Conservation (phyloP, 1,284 basidiomycete species). For the Cutaneotrichosporon spelunceum region DNA sequence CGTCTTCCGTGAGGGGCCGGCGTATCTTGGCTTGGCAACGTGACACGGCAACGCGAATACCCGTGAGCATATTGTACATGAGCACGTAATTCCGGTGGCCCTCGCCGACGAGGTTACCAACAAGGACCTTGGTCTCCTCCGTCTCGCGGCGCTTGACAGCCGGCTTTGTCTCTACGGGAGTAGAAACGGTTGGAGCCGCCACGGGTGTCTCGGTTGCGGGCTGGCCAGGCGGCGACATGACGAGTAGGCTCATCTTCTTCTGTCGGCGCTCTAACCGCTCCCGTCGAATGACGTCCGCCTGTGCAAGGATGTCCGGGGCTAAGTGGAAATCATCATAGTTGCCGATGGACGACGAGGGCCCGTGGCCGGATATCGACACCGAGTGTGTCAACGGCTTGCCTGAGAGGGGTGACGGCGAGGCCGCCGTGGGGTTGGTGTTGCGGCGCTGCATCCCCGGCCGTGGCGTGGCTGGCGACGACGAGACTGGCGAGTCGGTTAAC, state of each 20-base stretch:
- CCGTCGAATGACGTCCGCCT: constrained; percentile 74
- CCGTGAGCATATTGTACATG: constrained; percentile 99
- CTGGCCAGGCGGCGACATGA: neutral
- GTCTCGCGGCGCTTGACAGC: constrained; percentile 18
- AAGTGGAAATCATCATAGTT: constrained; percentile 17
- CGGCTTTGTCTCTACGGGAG: neutral
- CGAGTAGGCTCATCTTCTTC: constrained; percentile 51
- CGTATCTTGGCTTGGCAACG: constrained; percentile 93
- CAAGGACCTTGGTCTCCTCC: constrained; percentile 61
- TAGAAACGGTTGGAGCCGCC: constrained; percentile 48
- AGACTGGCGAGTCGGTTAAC: neutral
- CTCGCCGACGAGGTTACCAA: constrained; percentile 94
- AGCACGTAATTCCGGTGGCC: constrained; percentile 97
- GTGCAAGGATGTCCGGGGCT: constrained; percentile 65
- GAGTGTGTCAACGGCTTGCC: constrained; percentile 13
- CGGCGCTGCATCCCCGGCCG: constrained; percentile 31
- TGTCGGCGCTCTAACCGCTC: constrained; percentile 64
- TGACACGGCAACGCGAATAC: constrained; percentile 92
- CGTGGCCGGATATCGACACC: constrained; percentile 13
- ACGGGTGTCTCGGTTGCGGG: neutral
- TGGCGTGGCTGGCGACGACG: neutral
- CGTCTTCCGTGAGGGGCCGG: constrained; percentile 75
- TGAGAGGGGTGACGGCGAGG: constrained; percentile 14
- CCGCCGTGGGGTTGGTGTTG: constrained; percentile 36
- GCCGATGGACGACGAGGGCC: neutral